Evolutionary conservation across 768 basidiomycete species (phyloP).

Genomic region (Termitomyces heimii): DNA sequence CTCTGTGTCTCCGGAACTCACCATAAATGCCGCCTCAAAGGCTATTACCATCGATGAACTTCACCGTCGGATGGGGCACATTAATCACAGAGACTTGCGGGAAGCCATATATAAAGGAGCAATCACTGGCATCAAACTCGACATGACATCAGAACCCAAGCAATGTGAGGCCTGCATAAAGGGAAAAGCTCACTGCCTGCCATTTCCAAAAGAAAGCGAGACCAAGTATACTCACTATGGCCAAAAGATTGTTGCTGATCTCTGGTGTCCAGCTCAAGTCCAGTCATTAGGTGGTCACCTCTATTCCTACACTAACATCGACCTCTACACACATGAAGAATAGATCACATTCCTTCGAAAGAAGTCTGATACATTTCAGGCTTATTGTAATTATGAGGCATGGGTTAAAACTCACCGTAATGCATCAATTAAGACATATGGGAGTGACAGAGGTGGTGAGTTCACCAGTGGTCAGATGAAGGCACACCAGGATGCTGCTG

Average conservation of each 20-base stretch:
- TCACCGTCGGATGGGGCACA: slow-evolving; percentile 7
- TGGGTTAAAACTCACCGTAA: not conserved
- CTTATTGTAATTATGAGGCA: not conserved
- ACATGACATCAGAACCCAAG: not conserved
- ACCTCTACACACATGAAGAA: no score
- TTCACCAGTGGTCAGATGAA: not conserved
- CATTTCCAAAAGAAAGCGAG: not conserved
- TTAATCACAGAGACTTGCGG: not conserved
- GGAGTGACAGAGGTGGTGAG: not conserved
- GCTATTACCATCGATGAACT: not conserved
- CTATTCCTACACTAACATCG: no score
- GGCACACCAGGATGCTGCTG: not conserved
- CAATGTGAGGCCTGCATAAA: not conserved
- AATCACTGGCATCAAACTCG: not conserved
- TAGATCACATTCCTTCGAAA: no score
- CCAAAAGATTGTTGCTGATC: not conserved
- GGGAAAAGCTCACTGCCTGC: not conserved
- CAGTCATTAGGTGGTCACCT: no score
- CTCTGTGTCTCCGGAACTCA: not conserved
- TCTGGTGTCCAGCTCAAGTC: not conserved
- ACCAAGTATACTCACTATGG: not conserved
- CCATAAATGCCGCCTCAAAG: not conserved
- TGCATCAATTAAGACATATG: not conserved
- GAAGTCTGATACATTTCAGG: not conserved
- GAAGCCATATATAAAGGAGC: not conserved